Evolutionary conservation across 192 early-diverging fungal genomes (phyloP), one percentile per base, ranked within the genome.

Genomic region (Backusella westeae): DNA sequence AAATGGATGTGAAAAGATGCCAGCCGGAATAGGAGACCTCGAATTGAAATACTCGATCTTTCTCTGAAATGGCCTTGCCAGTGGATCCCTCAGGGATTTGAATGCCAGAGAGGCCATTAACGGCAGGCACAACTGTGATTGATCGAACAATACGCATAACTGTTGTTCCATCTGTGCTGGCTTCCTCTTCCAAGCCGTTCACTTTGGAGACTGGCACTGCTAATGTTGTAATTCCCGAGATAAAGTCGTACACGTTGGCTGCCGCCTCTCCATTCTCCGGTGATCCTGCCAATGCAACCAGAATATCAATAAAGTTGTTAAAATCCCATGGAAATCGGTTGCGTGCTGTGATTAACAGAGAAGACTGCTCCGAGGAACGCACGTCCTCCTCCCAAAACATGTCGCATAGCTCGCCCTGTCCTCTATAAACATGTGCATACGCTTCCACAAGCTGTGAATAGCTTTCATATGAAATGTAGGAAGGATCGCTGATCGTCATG

Each of bases 331-430:
- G 80, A 49, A 77, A 81, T 1, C 72, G 71, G 7, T 26, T 34
- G 9, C 69, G 44, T 23, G 75, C 75, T 3, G 76, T 70, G 1
- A 67, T 44, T 1, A 81, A 4, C 23, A 81, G 21, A 7, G 75
- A 77, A 6, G 49, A 56, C 4, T 38, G 32, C 3, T 77, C 72
- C 2, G 35, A 26, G 5, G 56, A 32, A 9, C n/a, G 38, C 23
- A 49, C 70, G 34, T 77, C 67, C 12, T 77, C 34, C 4, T 65
- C 42, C 80, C 80, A 81, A 67, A 81, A 81, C 7, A n/a, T 69
- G 38, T 53, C 39, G 36, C 75, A 81, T 8, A 81, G 39, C n/a
- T 72, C 76, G 0, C 36, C 46, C 41, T 81, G 49, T 34, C 71
- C 21, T 23, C 46, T 17, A 44, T 63, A 77, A 8, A 81, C 15